Evolutionary conservation across 371 early-diverging fungal species (phyloP), one percentile per base, ranked within the genome.

Genomic region (Haplosporangium sp.): DNA sequence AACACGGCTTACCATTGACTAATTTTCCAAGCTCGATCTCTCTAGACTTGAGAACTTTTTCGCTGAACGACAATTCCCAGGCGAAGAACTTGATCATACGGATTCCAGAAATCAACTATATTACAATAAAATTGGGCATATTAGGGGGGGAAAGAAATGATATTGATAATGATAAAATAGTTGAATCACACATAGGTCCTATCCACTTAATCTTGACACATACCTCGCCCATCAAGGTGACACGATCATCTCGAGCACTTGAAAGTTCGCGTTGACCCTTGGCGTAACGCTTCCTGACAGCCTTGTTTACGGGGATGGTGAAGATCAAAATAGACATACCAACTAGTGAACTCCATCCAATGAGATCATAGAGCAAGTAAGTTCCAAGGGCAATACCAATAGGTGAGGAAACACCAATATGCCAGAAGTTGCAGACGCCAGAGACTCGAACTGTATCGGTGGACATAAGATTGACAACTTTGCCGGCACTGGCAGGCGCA

Each of bases 401-500:
- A 39, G 93, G 92, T 1, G 86, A 84, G 4, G 86, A 85, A 39
- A 90, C 83, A 10, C 88, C 65, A 2, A 84, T 72, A 70, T 87
- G 84, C 83, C 91, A 83, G 74, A 89, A 89, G 58, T 87, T 85
- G 56, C 84, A 67, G 34, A 89, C 85, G 19, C 88, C 86, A 10
- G 89, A 83, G 34, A 96, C 86, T 52, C 94, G 88, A 48, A 87
- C 85, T 5, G 92, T 76, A 71, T 97, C 97, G 1, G 95, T 92
- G n/a, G 96, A 92, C 83, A 96, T 92, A 64, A 97, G 74, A 76
- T 94, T 97, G 72, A 93, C 93, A 63, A 97, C 88, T 35, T 89
- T 90, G 34, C 97, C 97, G 4, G 88, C 83, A 2, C 85, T 84
- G n/a, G 88, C 83, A 6, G 81, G 77, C 2, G 78, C 69, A 42